Evolutionary conservation across 73 alveolate genomes (phyloP).

Genomic region (Paramecium sexaurelia): DNA sequence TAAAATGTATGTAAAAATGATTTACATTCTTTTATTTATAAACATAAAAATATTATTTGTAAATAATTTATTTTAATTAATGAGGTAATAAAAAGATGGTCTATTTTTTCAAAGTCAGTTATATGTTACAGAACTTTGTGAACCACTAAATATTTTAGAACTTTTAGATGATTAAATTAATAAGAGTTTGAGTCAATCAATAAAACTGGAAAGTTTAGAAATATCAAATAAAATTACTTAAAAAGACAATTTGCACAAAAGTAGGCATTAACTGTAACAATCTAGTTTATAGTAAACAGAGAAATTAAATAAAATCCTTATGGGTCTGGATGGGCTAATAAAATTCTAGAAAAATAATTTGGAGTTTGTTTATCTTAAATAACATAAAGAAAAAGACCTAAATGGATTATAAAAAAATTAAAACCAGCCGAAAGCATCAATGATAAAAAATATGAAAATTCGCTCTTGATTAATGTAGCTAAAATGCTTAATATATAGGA

Average conservation of each 20-base stretch:
- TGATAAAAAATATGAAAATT: neutral
- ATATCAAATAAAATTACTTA: neutral
- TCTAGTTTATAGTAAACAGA: slow-evolving; percentile 48
- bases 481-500: neutral
- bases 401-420: slow-evolving; percentile 34
- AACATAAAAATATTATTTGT: neutral
- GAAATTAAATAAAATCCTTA: neutral
- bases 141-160: neutral
- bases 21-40: too few species aligned
- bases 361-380: neutral
- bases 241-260: neutral
- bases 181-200: neutral
- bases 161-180: neutral
- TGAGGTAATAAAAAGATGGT: slow-evolving; percentile 18
- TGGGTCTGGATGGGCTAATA: slow-evolving; percentile 45
- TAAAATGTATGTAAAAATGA: too few species aligned
- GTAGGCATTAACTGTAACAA: neutral
- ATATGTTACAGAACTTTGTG: slow-evolving; percentile 19
- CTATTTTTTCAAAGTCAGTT: neutral
- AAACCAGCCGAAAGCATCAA: neutral
- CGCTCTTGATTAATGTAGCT: neutral
- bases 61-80: neutral
- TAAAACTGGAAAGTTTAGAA: neutral
- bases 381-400: neutral
- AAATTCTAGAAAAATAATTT: neutral